phyloP scores from a whole-genome alignment of 2,329 filamentous ascomycete species.

The Phialophora expanda region DNA sequence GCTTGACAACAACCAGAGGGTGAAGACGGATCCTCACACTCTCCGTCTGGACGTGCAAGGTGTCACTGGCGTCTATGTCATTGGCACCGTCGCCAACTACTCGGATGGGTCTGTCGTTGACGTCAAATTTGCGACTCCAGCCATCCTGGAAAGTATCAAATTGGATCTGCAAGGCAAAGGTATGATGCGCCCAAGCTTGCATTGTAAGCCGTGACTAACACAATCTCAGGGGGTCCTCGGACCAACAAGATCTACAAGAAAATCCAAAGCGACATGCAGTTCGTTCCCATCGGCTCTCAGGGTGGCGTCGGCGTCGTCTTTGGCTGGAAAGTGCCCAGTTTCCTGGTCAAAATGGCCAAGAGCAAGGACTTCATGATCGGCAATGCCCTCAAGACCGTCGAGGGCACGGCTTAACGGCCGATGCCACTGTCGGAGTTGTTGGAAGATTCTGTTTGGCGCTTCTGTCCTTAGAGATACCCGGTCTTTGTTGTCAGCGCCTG shows the following conservation, averaged over 20 bases:
- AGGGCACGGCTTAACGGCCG: constrained; percentile 36
- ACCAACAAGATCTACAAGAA: constrained; percentile 45
- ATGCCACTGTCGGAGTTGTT: constrained; percentile 2
- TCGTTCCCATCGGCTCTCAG: constrained; percentile 48
- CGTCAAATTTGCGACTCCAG: constrained; percentile 35
- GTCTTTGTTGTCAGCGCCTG: constrained; percentile 19
- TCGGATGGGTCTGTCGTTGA: constrained; percentile 38
- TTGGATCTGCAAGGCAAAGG: constrained; percentile 38
- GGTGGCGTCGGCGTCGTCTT: constrained; percentile 48
- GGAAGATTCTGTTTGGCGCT: constrained; percentile 16
- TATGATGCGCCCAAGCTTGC: constrained; percentile 25
- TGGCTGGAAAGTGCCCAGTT: constrained; percentile 47
- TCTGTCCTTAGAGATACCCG: constrained; percentile 34
- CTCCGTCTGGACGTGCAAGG: constrained; percentile 38
- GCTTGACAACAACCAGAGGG: constrained; percentile 54
- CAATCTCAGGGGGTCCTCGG: constrained; percentile 36
- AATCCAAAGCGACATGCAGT: constrained; percentile 43
- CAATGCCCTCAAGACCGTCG: constrained; percentile 38
- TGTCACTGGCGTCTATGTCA: constrained; percentile 38
- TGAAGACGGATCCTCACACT: constrained; percentile 52
- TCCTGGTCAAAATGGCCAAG: constrained; percentile 48
- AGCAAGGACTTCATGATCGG: constrained; percentile 46
- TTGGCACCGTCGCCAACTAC: constrained; percentile 40
- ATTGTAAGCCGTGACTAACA: constrained; percentile 21
- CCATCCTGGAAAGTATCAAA: constrained; percentile 37